phyloP scores from a whole-genome alignment of 202 grass and related monocot species.

The Eragrostis tef region DNA sequence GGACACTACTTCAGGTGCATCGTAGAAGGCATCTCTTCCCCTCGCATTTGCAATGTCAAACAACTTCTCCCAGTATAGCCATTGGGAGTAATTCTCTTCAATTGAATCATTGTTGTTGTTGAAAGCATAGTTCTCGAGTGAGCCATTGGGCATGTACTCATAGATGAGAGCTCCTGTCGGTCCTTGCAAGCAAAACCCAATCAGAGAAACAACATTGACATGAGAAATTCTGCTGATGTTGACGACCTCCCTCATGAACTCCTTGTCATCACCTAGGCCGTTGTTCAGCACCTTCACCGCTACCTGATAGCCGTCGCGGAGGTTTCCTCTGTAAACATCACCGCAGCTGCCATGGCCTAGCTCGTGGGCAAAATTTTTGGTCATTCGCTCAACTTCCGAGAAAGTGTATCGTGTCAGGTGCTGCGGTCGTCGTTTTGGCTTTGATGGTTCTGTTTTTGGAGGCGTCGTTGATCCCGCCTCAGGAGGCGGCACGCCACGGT shows the following conservation, averaged over 20 bases:
- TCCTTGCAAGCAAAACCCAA: conserved; percentile 60
- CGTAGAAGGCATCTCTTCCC: conserved; percentile 40
- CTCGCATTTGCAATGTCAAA: conserved; percentile 37
- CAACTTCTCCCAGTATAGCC: conserved; percentile 50
- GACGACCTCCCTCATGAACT: conserved; percentile 46
- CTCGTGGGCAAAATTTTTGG: conserved; percentile 41
- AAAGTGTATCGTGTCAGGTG: conserved; percentile 3
- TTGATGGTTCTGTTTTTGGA: background rate
- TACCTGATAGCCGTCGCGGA: conserved; percentile 32
- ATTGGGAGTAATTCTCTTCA: conserved; percentile 32
- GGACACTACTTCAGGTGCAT: conserved; percentile 49
- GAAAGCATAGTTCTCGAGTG: conserved; percentile 52
- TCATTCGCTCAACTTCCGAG: conserved; percentile 51
- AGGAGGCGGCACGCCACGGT: background rate
- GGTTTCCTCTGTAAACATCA: conserved; percentile 51
- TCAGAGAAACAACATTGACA: conserved; percentile 43
- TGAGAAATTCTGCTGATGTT: conserved; percentile 44
- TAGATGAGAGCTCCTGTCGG: conserved; percentile 62
- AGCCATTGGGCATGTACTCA: conserved; percentile 63
- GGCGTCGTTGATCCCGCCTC: background rate
- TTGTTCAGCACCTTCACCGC: conserved; percentile 48
- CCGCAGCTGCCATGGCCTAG: conserved; percentile 45
- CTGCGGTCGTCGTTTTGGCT: background rate
- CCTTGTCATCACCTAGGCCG: conserved; percentile 9
- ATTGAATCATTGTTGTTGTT: background rate